These are phyloP conservation scores for Mycena floridula DNA, from an alignment of 768 basidiomycete genomes.

Conservation along the genomic window DNA sequence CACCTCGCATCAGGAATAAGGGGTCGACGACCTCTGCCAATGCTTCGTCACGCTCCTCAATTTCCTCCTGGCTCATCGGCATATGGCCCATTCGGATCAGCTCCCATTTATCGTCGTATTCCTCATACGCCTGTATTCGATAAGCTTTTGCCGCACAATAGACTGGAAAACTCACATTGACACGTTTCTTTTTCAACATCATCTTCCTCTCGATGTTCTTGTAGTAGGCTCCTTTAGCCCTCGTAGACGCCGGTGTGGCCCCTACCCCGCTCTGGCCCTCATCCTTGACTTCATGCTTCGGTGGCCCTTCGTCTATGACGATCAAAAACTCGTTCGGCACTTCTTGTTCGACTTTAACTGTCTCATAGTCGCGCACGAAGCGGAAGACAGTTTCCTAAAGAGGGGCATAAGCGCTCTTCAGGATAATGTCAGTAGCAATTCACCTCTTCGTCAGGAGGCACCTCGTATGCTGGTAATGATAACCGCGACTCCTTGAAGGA, in stretches of 20 bases:
- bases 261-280: conserved; percentile 19
- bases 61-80: conserved; percentile 67
- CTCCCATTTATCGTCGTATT: conserved; percentile 79
- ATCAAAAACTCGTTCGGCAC: conserved; percentile 81
- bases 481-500: conserved; percentile 57
- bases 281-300: conserved; percentile 27
- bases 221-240: conserved; percentile 73
- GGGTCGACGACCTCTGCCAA: conserved; percentile 74
- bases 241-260: conserved; percentile 10
- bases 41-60: conserved; percentile 72
- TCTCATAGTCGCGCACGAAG: conserved; percentile 81
- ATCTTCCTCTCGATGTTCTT: conserved; percentile 88
- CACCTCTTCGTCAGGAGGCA: conserved; percentile 53
- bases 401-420: neutral
- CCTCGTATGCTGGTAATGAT: conserved; percentile 34
- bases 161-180: conserved; percentile 48
- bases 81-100: conserved; percentile 68
- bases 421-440: conserved; percentile 5
- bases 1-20: conserved; percentile 47
- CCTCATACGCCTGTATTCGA: conserved; percentile 51
- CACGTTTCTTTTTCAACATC: conserved; percentile 78
- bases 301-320: conserved; percentile 59
- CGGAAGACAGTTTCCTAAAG: conserved; percentile 63
- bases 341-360: conserved; percentile 81
- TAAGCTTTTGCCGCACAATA: conserved; percentile 2